phyloP scores from a whole-genome alignment of 306 rosid genomes.

The Fragaria vesca region DNA sequence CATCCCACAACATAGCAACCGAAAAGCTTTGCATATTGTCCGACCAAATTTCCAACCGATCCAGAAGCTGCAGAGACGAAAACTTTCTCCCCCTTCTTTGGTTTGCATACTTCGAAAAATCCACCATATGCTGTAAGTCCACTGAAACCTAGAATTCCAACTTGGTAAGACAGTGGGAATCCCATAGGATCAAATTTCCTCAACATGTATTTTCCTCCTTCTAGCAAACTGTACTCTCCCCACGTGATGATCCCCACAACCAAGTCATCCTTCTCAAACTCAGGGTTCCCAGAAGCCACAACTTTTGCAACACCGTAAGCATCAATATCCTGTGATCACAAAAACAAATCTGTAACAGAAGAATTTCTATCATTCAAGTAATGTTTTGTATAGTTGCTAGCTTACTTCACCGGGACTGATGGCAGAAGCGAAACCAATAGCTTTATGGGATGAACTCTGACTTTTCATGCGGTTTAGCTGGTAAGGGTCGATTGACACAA shows the following conservation, averaged over 20 bases:
- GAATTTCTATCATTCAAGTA: not conserved
- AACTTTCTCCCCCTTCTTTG: conserved; percentile 58
- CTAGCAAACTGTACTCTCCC: conserved; percentile 65
- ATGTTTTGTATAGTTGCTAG: not conserved
- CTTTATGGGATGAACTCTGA: conserved; percentile 38
- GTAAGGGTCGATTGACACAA: conserved; percentile 63
- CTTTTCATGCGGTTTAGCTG: conserved; percentile 63
- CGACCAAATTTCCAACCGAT: conserved; percentile 64
- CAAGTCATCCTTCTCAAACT: conserved; percentile 63
- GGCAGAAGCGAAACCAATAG: conserved; percentile 30
- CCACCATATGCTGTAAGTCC: conserved; percentile 80
- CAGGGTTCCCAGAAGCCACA: conserved; percentile 51
- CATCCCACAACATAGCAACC: conserved; percentile 89
- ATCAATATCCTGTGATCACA: conserved; percentile 43
- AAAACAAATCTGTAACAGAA: not conserved
- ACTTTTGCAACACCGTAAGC: conserved; percentile 53
- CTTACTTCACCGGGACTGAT: conserved; percentile 49
- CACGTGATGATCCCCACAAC: conserved; percentile 60
- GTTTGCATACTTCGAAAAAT: conserved; percentile 51
- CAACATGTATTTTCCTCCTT: conserved; percentile 37
- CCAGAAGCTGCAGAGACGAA: conserved; percentile 80
- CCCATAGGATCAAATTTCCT: conserved; percentile 55
- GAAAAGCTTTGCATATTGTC: conserved; percentile 62
- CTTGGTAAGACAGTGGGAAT: conserved; percentile 56
- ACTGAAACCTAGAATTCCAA: conserved; percentile 63